These are phyloP conservation scores for Leptographium galeiforme DNA, from an alignment of 2,329 filamentous ascomycete genomes.

Conservation along the genomic window DNA sequence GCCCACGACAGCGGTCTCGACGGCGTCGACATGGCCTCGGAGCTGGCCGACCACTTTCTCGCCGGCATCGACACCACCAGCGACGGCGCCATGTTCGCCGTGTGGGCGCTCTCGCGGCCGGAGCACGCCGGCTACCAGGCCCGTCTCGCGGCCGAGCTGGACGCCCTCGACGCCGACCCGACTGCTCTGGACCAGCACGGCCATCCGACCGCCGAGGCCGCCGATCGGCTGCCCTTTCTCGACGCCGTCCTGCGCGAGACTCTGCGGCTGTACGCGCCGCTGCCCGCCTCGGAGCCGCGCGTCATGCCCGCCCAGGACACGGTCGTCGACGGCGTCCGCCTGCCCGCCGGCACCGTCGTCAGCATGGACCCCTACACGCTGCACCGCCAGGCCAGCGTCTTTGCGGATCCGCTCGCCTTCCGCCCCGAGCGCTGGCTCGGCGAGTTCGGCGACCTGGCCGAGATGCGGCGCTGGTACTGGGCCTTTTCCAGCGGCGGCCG, in stretches of 20 bases:
- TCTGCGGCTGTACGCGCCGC: slow-evolving; percentile 32
- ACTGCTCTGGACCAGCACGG: slow-evolving; percentile 17
- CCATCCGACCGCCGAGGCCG: slow-evolving; percentile 20
- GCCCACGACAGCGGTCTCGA: slow-evolving; percentile 14
- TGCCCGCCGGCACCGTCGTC: slow-evolving; percentile 14
- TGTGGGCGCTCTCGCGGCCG: slow-evolving; percentile 34
- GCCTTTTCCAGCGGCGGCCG: slow-evolving; percentile 56
- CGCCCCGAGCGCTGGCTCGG: slow-evolving; percentile 14
- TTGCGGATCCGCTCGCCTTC: slow-evolving; percentile 13
- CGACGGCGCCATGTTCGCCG: slow-evolving; percentile 35
- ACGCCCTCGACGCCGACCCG: not conserved
- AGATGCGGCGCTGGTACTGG: slow-evolving; percentile 37
- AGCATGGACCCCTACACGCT: slow-evolving; percentile 15
- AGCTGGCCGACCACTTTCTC: slow-evolving; percentile 38
- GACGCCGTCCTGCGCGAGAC: slow-evolving; percentile 38
- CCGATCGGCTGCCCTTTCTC: slow-evolving; percentile 28
- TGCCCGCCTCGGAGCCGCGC: slow-evolving; percentile 38
- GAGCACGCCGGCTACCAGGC: slow-evolving; percentile 28
- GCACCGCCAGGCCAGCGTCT: slow-evolving; percentile 15
- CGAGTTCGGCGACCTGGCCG: slow-evolving; percentile 7
- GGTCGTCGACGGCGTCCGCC: slow-evolving; percentile 12
- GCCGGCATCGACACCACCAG: slow-evolving; percentile 36
- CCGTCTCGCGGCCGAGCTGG: slow-evolving; percentile 28
- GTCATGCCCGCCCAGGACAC: slow-evolving; percentile 17
- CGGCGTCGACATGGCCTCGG: slow-evolving; percentile 35